Evolutionary conservation across 2,329 filamentous ascomycete species (phyloP), one percentile per base, ranked within the genome.

Genomic region (Lomentospora prolificans): DNA sequence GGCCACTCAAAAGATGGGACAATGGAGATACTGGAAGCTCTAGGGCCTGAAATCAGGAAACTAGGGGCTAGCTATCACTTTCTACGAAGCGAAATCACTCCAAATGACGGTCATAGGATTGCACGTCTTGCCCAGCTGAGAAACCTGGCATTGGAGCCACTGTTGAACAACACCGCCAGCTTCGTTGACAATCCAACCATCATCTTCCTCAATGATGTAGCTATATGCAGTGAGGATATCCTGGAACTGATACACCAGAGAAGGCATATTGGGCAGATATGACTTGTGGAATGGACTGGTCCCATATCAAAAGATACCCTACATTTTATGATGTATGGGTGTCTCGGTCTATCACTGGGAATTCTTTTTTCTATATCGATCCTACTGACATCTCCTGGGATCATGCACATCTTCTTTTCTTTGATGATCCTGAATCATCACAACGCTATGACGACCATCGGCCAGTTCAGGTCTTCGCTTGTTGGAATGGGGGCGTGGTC

Each of bases 321-420:
- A 76, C 72, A 0, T 84, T 83, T 61, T 81, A 82, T 62, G 79
- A 83, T 58, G 70, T 80, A 2, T 82, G 78, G 79, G 67, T 81
- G 25, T 73, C 76, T 0, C 73, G 80, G 5, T 70, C 67, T 2
- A 71, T 84, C 48, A 67, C 66, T 1, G 80, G 81, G 1, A 75
- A 83, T 60, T 67, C 70, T 0, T 83, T 84, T 63, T 83, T 81
- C 61, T 65, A 76, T 0, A 75, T 82, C 4, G 14, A 53, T 28
- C 74, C 76, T 0, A 56, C 68, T 1, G 72, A 76, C 48, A 75
- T 74, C 0, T 75, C 64, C 58, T 82, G 77, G 77, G 61, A 75
- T 28, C 67, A 63, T 9, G 72, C 75, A 0, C 72, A 72, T 69
- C 70, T 79, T 53, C 65, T 82, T 3, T 82, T 84, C 61, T 78